Conservation (phyloP, 768 basidiomycete genomes). For the Russula emetica region DNA sequence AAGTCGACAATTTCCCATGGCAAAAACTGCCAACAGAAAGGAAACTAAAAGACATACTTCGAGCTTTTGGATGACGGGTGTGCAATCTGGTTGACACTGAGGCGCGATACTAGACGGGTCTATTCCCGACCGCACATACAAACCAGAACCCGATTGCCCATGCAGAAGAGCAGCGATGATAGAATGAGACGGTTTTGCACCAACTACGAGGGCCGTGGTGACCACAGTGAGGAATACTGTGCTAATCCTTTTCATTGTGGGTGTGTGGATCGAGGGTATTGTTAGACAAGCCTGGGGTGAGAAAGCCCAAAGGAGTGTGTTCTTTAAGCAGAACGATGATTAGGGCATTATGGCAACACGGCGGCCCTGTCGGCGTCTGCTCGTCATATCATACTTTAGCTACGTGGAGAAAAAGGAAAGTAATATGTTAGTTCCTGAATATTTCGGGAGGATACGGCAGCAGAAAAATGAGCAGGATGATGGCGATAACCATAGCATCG, state of each 20-base stretch:
- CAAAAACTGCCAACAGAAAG: background rate
- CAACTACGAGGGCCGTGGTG: background rate
- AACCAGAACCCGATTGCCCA: background rate
- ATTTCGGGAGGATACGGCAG: background rate
- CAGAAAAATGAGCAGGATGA: background rate
- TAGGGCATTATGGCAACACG: background rate
- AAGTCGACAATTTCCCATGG: background rate
- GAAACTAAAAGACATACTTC: background rate
- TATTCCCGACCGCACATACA: background rate
- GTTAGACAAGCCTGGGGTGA: background rate
- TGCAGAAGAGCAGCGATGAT: background rate
- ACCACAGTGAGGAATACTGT: background rate
- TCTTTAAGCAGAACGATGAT: background rate
- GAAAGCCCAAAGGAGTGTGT: background rate
- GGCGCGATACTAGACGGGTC: background rate
- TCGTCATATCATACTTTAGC: background rate
- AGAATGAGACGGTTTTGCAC: background rate
- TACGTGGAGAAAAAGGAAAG: background rate
- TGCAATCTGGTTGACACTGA: slow-evolving; percentile 8
- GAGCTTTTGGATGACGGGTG: slow-evolving; percentile 4
- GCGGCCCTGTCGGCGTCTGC: background rate
- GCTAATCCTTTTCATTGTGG: background rate
- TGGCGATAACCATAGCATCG: background rate
- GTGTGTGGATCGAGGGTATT: background rate
- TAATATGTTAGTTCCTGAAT: background rate